Base-by-base conservation (phyloP, 2,329 filamentous ascomycete species). In the Didymella lethalis region DNA sequence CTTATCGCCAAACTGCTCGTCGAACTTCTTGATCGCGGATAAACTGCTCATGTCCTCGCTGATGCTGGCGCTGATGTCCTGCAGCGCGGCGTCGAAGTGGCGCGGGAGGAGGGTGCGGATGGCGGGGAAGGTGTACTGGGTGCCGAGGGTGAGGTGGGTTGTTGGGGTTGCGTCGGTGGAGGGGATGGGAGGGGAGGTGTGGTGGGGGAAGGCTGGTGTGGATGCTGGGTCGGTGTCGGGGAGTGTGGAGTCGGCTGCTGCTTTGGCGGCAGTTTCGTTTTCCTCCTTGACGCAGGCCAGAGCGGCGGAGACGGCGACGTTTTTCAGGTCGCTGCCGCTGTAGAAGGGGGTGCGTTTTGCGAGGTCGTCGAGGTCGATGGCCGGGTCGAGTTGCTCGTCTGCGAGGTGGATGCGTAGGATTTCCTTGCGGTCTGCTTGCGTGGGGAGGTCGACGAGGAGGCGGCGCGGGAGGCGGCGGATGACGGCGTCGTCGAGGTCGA, bases 21-120 rank as follows among this genome's bases (percentile, higher is more conserved):
- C 95, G 72, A 98, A 99, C 78, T 96, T 96, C 68, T 92, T 86
- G 69, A 99, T 97, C 12, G 91, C 91, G 64, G 87, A 86, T 62
- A 99, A 81, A 31, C 88, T 92, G 48, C 87, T 84, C 94, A 97
- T 98, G 71, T 99, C 93, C 77, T 97, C 94, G 68, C 88, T 93
- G 65, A 97, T 93, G 69, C 91, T 96, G 0, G 95, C 93, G 55
- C 90, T 91, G 66, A 99, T 97, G 77, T 98, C 93, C 69, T 87
- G 85, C 69, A 97, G 83, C 2, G 92, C 95, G 65, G 87, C 90
- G 16, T 93, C 90, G 72, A 99, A 98, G 78, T 99, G 95, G 2
- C 82, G 77, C 23, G 79, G 77, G 3, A 80, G 82, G 29, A 99
- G 82, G 0, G 84, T 85, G 10, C 92, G 86, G 67, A 85, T 87